Evolutionary conservation across 352 stramenopile species (phyloP).

Genomic region (Phytophthora agathidicida): DNA sequence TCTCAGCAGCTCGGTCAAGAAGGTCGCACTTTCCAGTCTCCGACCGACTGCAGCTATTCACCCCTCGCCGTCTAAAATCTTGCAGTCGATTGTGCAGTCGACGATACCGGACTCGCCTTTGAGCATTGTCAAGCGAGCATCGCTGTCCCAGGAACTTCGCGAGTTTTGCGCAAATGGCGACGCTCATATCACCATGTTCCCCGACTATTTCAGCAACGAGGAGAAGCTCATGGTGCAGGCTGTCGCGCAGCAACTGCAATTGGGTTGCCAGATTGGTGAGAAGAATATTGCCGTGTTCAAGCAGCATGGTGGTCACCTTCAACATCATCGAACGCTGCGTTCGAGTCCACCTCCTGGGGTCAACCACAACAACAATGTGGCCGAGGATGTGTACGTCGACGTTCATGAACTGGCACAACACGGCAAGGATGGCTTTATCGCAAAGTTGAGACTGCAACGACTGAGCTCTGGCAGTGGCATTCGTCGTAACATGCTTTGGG

Average conservation of each 20-base stretch:
- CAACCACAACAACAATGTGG: slow-evolving; percentile 5
- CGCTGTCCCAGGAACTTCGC: slow-evolving; percentile 63
- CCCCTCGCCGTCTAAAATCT: slow-evolving; percentile 10
- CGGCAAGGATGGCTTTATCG: slow-evolving; percentile 79
- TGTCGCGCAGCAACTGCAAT: slow-evolving; percentile 54
- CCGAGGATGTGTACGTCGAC: slow-evolving; percentile 75
- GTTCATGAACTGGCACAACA: slow-evolving; percentile 71
- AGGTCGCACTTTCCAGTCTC: slow-evolving; percentile 30
- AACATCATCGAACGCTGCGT: slow-evolving; percentile 15
- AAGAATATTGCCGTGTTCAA: slow-evolving; percentile 71
- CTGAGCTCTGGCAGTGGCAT: slow-evolving; percentile 65
- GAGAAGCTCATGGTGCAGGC: slow-evolving; percentile 62
- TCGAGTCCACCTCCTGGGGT: background rate
- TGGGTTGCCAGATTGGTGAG: slow-evolving; percentile 71
- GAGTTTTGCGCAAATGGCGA: slow-evolving; percentile 60
- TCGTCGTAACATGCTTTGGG: slow-evolving; percentile 80
- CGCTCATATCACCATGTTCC: slow-evolving; percentile 63
- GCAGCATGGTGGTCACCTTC: slow-evolving; percentile 28
- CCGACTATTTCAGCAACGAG: slow-evolving; percentile 63
- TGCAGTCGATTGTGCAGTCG: slow-evolving; percentile 11
- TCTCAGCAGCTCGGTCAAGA: slow-evolving; percentile 35
- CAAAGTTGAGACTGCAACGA: slow-evolving; percentile 56
- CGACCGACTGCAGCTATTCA: slow-evolving; percentile 13
- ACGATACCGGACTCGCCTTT: slow-evolving; percentile 12
- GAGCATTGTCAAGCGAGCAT: slow-evolving; percentile 40